Evolutionary conservation across 2,329 filamentous ascomycete species (phyloP), one percentile per base, ranked within the genome.

Genomic region (Aspergillus pseudotamarii): DNA sequence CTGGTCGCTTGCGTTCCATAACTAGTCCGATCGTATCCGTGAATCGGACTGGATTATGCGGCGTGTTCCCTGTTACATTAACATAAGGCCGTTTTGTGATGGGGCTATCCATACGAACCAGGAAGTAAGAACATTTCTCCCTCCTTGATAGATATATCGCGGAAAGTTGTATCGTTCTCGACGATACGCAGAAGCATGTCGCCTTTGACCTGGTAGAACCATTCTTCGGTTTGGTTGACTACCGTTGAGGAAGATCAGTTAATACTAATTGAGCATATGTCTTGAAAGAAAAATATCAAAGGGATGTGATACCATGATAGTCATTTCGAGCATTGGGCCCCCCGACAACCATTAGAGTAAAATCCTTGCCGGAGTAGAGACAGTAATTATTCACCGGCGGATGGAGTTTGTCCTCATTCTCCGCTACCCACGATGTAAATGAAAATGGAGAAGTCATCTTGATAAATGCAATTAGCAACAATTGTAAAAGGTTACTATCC

Each of bases 21-120:
- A 96, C 93, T 60, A 97, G 82, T 51, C 93, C 93, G 34, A 96
- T 91, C 0, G 93, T 97, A 79, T 95, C 82, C 71, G 90, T 90
- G 79, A 95, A 96, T 64, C 93, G 87, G 26, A 96, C 91, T 0
- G 93, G 93, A 79, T 96, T 96, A 80, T 96, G 93, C 19, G 93
- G 93, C 16, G 89, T 93, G 23, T 67, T 66, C n/a, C 58, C 62
- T 62, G 26, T 3, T 12, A 26, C 5, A 23, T 23, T 19, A n/a
- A n/a, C 53, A 10, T 61, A 66, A 8, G 16, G 38, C 26, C 26
- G 16, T 30, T 50, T n/a, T 10, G 4, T 30, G 26, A 28, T 16
- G 26, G 26, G 12, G 16, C 26, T 4, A 48, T 28, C 19, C 14
- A 30, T 4, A 50, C 46, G 3, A 30, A 50, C 66, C 64, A 26